Evolutionary conservation across 345 rosid species (phyloP).

Genomic region (Tarenaya hassleriana): DNA sequence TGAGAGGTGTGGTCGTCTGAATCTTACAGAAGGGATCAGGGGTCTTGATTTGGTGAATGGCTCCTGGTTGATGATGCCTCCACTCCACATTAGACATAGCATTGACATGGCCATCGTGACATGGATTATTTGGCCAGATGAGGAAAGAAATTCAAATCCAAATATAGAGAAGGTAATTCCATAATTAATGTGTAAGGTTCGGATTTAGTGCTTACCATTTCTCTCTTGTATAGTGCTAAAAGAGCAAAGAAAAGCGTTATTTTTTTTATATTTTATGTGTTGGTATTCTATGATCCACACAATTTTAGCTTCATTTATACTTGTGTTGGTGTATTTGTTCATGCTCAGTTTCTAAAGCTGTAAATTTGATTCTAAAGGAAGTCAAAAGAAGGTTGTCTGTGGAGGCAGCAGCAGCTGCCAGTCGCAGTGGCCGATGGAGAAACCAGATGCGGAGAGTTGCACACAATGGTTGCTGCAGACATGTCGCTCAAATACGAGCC

Average conservation of each 20-base stretch:
- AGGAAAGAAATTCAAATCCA: conserved; percentile 80
- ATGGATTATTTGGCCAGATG: conserved; percentile 99
- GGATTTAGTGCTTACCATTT: neutral
- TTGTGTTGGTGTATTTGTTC: neutral
- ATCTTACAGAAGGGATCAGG: conserved; percentile 33
- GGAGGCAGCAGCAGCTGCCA: conserved; percentile 86
- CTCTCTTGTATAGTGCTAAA: conserved; percentile 6
- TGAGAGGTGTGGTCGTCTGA: conserved; percentile 48
- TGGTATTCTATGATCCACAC: conserved; percentile 12
- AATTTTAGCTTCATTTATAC: conserved; percentile 13
- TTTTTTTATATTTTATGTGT: conserved; percentile 4
- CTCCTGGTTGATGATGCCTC: conserved; percentile 46
- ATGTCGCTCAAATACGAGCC: conserved; percentile 82
- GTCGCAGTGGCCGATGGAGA: conserved; percentile 83
- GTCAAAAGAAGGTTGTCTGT: conserved; percentile 74
- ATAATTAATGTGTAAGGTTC: neutral
- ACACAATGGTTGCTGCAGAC: conserved; percentile 92
- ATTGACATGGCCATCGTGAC: conserved; percentile 67
- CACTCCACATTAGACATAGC: conserved; percentile 45
- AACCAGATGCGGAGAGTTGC: conserved; percentile 93
- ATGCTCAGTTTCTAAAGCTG: conserved; percentile 22
- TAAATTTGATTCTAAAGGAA: conserved; percentile 47
- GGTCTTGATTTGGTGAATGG: conserved; percentile 47
- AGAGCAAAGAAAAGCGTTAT: conserved; percentile 8
- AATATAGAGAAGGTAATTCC: conserved; percentile 78